These are phyloP conservation scores for Aspergillus hiratsukae DNA, from an alignment of 2,329 filamentous ascomycete species.

Conservation along the genomic window DNA sequence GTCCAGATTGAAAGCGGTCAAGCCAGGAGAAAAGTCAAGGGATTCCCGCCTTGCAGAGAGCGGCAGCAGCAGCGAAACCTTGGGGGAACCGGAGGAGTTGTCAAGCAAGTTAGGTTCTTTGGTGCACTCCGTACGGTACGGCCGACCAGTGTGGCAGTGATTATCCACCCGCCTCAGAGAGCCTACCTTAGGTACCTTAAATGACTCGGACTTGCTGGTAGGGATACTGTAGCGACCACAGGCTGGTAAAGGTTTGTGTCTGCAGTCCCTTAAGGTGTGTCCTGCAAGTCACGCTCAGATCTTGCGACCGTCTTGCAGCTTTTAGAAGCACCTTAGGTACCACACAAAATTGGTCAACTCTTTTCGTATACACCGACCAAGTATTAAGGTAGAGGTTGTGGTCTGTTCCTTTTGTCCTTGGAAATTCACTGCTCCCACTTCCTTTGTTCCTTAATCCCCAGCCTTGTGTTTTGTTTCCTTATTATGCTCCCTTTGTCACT, in stretches of 20 bases:
- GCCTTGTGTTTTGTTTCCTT: conserved; percentile 4
- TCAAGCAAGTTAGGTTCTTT: not conserved
- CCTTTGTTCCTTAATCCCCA: conserved; percentile 3
- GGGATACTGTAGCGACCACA: not conserved
- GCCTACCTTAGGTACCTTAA: not conserved
- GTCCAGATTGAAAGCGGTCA: conserved; percentile 3
- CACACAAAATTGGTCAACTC: conserved; percentile 10
- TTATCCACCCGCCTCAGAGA: not conserved
- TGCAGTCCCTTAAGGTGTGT: conserved; percentile 6
- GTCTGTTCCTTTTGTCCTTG: not conserved
- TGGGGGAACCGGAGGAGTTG: not conserved
- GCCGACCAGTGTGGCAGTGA: not conserved
- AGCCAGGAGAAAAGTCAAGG: not conserved
- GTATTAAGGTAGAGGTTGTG: conserved; percentile 7
- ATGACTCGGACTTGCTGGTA: not conserved
- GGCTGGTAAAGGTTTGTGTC: not conserved
- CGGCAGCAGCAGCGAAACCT: not conserved
- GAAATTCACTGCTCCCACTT: conserved; percentile 2
- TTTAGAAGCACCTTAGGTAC: conserved; percentile 12
- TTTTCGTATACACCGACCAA: conserved; percentile 21
- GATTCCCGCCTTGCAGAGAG: conserved; percentile 1
- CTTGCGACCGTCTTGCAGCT: conserved; percentile 3
- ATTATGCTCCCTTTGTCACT: not conserved
- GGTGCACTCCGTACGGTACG: not conserved
- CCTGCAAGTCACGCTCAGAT: conserved; percentile 13